Evolutionary conservation across 106 monocot species (phyloP), one percentile per base, ranked within the genome.

Genomic region (Phalaenopsis equestris): DNA sequence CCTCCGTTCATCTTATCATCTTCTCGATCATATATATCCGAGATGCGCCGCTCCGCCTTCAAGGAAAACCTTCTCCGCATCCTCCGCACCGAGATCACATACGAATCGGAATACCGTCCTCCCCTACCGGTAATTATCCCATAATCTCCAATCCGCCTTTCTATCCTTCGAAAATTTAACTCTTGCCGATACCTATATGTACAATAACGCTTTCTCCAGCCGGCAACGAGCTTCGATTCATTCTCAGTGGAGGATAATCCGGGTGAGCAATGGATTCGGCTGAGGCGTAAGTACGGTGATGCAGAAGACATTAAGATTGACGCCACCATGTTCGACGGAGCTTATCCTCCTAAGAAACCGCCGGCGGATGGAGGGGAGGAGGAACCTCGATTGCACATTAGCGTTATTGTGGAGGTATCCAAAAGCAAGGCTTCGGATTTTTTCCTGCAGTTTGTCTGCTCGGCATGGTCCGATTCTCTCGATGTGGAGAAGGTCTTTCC

Each of bases 281-380:
- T 97, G 47, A 79, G 77, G 55, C 84, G 83, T 18, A 70, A 14
- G 49, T 39, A 61, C 41, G 78, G 77, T 21, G 41, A 15, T 10
- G 38, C n/a, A 1, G 93, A 96, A 78, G 84, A 89, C 4, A 48
- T 97, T 78, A 87, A 86, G 76, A 84, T 92, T 37, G 94, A 94
- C 65, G 93, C 90, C 56, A 87, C 90, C 67, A 85, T 91, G 87
- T 86, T 98, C 61, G 91, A 93, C 67, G 91, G 86, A 47, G 90
- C 85, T 37, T 74, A 73, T 75, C 90, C n/a, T 36, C 84, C 19
- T 78, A 58, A 0, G 79, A 78, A 4, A 55, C 73, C 73, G 55
- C 75, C 42, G 56, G 82, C 73, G 58, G 84, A 70, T 41, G 84
- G 75, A 23, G 81, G 64, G 38, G 86, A 67, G 74, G 82, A 73